Percentiles rank a stretch among this genome's conserved stretches.
Evolutionary conservation across 192 early-diverging fungal species (phyloP).

Genomic region (Linnemannia schmuckeri): DNA sequence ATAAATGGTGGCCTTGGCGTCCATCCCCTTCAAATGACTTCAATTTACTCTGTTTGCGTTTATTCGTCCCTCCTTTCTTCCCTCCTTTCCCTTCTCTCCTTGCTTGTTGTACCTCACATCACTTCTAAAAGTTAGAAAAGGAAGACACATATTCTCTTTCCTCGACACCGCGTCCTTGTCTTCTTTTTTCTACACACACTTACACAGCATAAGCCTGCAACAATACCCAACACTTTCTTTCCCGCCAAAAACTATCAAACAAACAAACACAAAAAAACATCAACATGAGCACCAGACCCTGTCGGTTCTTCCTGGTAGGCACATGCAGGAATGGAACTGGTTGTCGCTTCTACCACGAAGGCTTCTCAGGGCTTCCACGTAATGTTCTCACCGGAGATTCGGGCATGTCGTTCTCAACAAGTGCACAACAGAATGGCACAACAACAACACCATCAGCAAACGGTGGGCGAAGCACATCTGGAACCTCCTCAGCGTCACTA

Average conservation of each 20-base stretch:
- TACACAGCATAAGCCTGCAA: too few species aligned
- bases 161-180: too few species aligned
- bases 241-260: background rate
- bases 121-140: too few species aligned
- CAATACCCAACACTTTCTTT: background rate
- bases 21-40: too few species aligned
- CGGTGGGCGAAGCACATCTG: background rate
- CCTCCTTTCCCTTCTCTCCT: too few species aligned
- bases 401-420: background rate
- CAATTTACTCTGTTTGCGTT: too few species aligned
- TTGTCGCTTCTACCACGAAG: slow-evolving; percentile 45
- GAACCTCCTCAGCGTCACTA: background rate
- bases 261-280: background rate
- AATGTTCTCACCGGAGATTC: background rate
- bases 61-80: background rate
- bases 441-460: background rate
- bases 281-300: slow-evolving; percentile 16
- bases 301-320: slow-evolving; percentile 37
- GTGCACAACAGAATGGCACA: background rate
- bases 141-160: too few species aligned
- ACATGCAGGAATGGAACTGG: slow-evolving; percentile 37
- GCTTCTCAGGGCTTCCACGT: slow-evolving; percentile 21
- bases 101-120: too few species aligned
- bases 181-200: too few species aligned
- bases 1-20: too few species aligned